A percentile compares a stretch with the other conserved stretches of the same genome.
phyloP scores from a whole-genome alignment of 2,329 filamentous ascomycete genomes.

The Xylariaceae sp. region DNA sequence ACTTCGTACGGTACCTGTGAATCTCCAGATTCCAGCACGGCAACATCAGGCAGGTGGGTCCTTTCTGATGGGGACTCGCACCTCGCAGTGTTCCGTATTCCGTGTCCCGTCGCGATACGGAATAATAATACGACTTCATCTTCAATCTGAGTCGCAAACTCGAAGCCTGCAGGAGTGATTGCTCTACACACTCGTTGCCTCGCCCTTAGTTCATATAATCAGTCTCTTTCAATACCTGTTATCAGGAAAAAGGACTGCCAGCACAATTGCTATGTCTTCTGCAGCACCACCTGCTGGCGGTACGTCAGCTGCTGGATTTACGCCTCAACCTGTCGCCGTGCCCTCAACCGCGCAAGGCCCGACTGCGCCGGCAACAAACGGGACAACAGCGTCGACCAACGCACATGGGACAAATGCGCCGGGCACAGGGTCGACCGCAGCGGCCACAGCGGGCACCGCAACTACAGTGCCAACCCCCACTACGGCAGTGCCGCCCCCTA shows the following conservation, averaged over 20 bases:
- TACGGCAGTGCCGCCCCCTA: constrained; percentile 27
- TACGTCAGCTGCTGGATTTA: constrained; percentile 24
- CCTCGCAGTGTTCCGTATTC: no score
- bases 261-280: constrained; percentile 22
- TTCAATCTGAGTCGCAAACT: not conserved
- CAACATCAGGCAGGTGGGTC: no score
- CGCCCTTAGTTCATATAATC: no score
- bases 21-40: no score
- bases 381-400: constrained; percentile 1
- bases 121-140: not conserved
- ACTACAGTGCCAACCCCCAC: constrained; percentile 13
- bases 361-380: constrained; percentile 20
- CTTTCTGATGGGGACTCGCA: no score
- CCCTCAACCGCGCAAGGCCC: constrained; percentile 13
- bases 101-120: no score
- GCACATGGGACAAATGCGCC: constrained; percentile 18
- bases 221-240: no score
- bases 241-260: no score
- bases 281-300: constrained; percentile 23
- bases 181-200: no score
- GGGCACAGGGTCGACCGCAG: constrained; percentile 9
- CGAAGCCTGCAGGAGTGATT: not conserved
- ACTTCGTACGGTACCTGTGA: no score
- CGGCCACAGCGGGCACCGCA: constrained; percentile 30
- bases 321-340: constrained; percentile 19